Base-by-base conservation (phyloP, 257 asterid genomes). In the Asclepias syriaca region DNA sequence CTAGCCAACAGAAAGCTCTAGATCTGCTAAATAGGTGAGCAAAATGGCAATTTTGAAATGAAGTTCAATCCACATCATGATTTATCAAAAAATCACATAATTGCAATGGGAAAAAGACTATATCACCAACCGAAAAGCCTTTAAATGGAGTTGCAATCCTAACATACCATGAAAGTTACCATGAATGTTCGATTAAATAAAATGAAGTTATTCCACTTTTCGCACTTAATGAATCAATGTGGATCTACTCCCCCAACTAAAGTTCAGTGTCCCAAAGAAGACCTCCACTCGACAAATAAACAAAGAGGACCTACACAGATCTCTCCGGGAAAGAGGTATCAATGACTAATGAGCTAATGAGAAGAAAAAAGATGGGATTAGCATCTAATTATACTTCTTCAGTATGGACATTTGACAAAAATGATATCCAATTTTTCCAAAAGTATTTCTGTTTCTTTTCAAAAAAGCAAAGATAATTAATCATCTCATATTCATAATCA, bases 381-480 rank as follows among this genome's bases (percentile, higher is more conserved):
- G n/a, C 15, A 24, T 59, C n/a, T 14, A 32, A n/a, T 29, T 12
- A 61, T 29, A 29, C 46, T 39, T 29, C 22, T 15, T 60, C 45
- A 13, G 34, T 60, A 60, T 60, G 66, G 16, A 60, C 66, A 60
- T 18, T 61, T 61, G 66, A 61, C 45, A 61, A 61, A 32, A 21
- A 61, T 32, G 66, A 32, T 46, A 15, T 15, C 12, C 46, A 14
- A 32, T 6, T 61, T 61, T 61, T 32, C 66, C 46, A 61, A 61
- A 61, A 61, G 66, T 29, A 1, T 2, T 27, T 59, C 8, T 12
- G 65, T 32, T 2, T 63, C 15, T 60, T 53, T 63, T 63, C 10
- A 43, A 34, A 63, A 63, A 63, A 7, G 49, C 27, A 18, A 63
- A 37, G 27, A 34, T 11, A 5, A 5, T 15, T 34, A 63, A 34